Conservation (phyloP, 2,329 filamentous ascomycete species). For the Fusarium sp. region DNA sequence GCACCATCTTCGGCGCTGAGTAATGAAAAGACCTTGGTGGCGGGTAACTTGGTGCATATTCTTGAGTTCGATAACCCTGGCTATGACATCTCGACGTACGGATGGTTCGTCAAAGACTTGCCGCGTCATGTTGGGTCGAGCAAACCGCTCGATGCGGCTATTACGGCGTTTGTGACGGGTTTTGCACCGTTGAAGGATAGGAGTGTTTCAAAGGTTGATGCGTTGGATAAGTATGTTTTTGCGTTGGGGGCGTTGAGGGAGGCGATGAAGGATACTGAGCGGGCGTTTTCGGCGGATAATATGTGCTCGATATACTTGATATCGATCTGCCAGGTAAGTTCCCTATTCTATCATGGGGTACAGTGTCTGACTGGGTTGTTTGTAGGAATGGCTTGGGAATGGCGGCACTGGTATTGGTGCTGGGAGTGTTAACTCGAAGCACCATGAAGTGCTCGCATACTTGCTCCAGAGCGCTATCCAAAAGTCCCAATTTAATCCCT, state of each 20-base stretch:
- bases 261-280: background rate
- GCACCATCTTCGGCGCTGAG: background rate
- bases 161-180: background rate
- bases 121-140: background rate
- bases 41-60: background rate
- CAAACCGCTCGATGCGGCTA: conserved; percentile 4
- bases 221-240: background rate
- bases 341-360: accelerated
- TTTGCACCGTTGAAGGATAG: background rate
- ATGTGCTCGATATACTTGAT: conserved; percentile 12
- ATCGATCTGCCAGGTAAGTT: background rate
- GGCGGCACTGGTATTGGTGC: accelerated
- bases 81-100: conserved; percentile 6
- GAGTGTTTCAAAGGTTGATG: background rate
- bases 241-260: background rate
- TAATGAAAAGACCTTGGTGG: background rate
- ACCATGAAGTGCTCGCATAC: background rate
- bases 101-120: conserved; percentile 1
- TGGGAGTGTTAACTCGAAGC: background rate
- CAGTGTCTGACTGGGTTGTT: accelerated
- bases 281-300: background rate
- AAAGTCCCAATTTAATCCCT: background rate
- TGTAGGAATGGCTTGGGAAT: conserved; percentile 4
- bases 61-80: background rate
- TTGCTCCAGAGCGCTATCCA: background rate